A percentile compares a stretch with the other conserved stretches of the same genome.
phyloP scores from a whole-genome alignment of 2,329 filamentous ascomycete species.

The Monilinia polystroma region DNA sequence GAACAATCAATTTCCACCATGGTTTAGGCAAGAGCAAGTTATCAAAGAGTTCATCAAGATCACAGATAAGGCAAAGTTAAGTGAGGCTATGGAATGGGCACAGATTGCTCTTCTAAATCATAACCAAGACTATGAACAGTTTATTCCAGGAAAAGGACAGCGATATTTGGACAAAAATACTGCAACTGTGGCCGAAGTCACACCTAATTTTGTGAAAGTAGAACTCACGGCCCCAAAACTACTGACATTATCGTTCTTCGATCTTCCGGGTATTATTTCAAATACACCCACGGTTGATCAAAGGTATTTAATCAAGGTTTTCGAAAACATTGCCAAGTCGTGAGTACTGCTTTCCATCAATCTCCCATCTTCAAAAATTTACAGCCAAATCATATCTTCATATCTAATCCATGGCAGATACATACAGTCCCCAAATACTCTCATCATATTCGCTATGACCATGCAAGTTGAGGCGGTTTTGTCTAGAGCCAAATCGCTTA shows the following conservation, averaged over 20 bases:
- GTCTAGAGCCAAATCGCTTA: slow-evolving; percentile 66
- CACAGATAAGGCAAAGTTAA: slow-evolving; percentile 60
- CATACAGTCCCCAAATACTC: slow-evolving; percentile 64
- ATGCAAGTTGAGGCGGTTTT: slow-evolving; percentile 79
- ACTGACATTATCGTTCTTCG: slow-evolving; percentile 77
- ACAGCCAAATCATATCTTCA: background rate
- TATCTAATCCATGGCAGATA: slow-evolving; percentile 46
- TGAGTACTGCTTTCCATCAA: background rate
- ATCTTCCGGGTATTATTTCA: slow-evolving; percentile 79
- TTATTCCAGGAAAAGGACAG: slow-evolving; percentile 40
- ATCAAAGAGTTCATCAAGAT: slow-evolving; percentile 64
- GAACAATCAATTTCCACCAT: slow-evolving; percentile 59
- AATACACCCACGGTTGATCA: slow-evolving; percentile 65
- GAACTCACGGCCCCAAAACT: slow-evolving; percentile 71
- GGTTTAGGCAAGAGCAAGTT: slow-evolving; percentile 49
- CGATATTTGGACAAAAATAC: slow-evolving; percentile 38
- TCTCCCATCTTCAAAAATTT: background rate
- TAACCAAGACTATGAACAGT: slow-evolving; percentile 48
- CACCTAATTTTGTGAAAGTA: slow-evolving; percentile 76
- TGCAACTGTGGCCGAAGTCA: slow-evolving; percentile 61
- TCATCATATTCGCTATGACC: slow-evolving; percentile 73
- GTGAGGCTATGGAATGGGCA: slow-evolving; percentile 67
- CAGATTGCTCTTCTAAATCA: slow-evolving; percentile 78
- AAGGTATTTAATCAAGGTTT: slow-evolving; percentile 63
- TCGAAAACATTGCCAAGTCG: slow-evolving; percentile 65